phyloP scores from a whole-genome alignment of 1,284 basidiomycete species.

The Cryptococcus maquisensis region DNA sequence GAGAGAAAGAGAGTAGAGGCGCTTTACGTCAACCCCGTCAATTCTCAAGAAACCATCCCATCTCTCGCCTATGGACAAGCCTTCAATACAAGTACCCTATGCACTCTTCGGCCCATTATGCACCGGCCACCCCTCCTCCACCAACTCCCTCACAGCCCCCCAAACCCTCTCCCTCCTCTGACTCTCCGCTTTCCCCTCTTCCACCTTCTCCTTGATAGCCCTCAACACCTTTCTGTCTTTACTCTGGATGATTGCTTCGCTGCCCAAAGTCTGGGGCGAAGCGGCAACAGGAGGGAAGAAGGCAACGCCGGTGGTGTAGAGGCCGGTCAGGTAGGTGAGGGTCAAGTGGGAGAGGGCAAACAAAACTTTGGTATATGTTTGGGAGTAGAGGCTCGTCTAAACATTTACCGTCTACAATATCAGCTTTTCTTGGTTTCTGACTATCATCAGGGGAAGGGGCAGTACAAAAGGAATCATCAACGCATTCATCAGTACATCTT shows the following conservation, averaged over 20 bases:
- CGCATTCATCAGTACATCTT: not conserved
- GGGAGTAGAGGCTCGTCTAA: not conserved
- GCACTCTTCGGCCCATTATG: not conserved
- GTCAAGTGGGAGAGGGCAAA: not conserved
- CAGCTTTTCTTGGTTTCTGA: not conserved
- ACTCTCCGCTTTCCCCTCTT: not conserved
- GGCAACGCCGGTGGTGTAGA: too few relatives aligned
- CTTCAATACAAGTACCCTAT: too few relatives aligned
- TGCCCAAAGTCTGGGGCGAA: not conserved
- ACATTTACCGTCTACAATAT: too few relatives aligned
- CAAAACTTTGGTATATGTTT: not conserved
- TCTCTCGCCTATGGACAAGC: too few relatives aligned
- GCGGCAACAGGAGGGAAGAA: too few relatives aligned
- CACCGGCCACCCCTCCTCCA: not conserved
- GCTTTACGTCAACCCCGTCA: too few relatives aligned
- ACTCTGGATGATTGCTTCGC: not conserved
- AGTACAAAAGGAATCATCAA: not conserved
- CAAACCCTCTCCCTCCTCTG: not conserved
- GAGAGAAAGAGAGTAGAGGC: too few relatives aligned
- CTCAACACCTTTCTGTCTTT: not conserved
- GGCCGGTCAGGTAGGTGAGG: not conserved
- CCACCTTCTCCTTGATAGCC: not conserved
- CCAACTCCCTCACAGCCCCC: not conserved
- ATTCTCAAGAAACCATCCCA: not conserved
- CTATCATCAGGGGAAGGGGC: not conserved